Percentiles rank a stretch among this genome's conserved stretches.
These are phyloP conservation scores for Cenchrus purpureus DNA, from an alignment of 176 grass and related monocot species.

Conservation along the genomic window DNA sequence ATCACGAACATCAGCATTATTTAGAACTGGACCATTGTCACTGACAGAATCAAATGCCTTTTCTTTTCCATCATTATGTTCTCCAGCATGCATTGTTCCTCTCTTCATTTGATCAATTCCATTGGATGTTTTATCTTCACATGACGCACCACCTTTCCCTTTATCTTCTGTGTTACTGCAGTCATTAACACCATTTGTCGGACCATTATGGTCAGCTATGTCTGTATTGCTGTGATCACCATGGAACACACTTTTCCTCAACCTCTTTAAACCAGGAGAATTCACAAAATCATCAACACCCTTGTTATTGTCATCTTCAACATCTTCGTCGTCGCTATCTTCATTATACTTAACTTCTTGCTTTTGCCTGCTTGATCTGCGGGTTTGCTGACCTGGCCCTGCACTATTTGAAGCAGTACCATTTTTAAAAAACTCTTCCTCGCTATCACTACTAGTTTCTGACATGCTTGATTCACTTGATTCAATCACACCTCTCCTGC, in stretches of 20 bases:
- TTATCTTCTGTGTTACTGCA: conserved; percentile 27
- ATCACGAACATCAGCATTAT: conserved; percentile 31
- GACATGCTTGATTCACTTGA: conserved; percentile 62
- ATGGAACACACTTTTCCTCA: conserved; percentile 34
- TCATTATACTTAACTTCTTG: conserved; percentile 77
- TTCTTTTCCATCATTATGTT: conserved; percentile 38
- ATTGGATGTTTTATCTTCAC: conserved; percentile 33
- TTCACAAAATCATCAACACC: conserved; percentile 36
- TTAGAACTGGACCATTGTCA: conserved; percentile 26
- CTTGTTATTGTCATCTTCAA: conserved; percentile 38
- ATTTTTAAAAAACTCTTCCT: conserved; percentile 52
- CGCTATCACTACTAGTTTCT: conserved; percentile 48
- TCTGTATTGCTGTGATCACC: conserved; percentile 29
- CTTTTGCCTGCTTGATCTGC: conserved; percentile 73
- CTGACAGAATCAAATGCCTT: conserved; percentile 34
- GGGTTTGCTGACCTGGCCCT: conserved; percentile 29
- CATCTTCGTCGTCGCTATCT: conserved; percentile 50
- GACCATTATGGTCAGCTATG: conserved; percentile 6
- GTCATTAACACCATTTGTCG: conserved; percentile 27
- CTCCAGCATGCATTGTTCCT: conserved; percentile 24
- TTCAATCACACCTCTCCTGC: conserved; percentile 52
- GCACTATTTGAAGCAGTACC: conserved; percentile 30
- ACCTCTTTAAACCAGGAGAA: conserved; percentile 47
- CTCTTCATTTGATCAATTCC: conserved; percentile 33
- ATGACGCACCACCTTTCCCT: conserved; percentile 10